These are phyloP conservation scores for Melampsora larici-populina DNA, from an alignment of 1,284 basidiomycete species.

Conservation along the genomic window DNA sequence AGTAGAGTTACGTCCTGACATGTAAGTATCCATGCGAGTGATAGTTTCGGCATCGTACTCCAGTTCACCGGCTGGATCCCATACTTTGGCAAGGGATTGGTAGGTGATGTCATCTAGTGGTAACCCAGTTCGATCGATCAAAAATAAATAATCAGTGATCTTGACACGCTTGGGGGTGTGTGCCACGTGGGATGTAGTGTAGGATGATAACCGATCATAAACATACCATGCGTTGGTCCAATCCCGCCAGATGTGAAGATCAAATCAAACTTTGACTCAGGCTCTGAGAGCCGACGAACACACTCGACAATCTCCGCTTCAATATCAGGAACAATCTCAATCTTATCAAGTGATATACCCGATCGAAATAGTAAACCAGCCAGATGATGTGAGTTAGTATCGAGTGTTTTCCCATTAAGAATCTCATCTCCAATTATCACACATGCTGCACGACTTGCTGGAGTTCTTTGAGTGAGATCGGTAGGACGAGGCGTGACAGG, in stretches of 20 bases:
- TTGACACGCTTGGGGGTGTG: neutral
- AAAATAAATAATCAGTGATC: neutral
- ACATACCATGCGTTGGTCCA: slow-evolving; percentile 55
- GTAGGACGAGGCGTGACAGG: no score
- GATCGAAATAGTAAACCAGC: slow-evolving; percentile 74
- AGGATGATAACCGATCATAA: neutral
- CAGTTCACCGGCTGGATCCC: slow-evolving; percentile 61
- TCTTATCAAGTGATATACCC: slow-evolving; percentile 71
- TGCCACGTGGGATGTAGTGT: no score
- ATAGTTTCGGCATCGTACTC: slow-evolving; percentile 76
- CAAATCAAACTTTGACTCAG: slow-evolving; percentile 66
- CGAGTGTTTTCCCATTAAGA: slow-evolving; percentile 79
- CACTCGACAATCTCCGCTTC: slow-evolving; percentile 85
- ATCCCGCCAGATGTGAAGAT: slow-evolving; percentile 83
- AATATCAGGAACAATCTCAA: slow-evolving; percentile 88
- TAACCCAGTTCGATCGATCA: neutral
- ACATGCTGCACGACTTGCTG: slow-evolving; percentile 59
- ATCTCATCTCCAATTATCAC: slow-evolving; percentile 79
- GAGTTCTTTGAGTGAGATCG: no score
- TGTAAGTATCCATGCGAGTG: slow-evolving; percentile 65
- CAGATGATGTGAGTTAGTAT: slow-evolving; percentile 67
- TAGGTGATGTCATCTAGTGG: slow-evolving; percentile 74
- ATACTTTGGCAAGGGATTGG: slow-evolving; percentile 77
- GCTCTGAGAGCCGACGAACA: slow-evolving; percentile 70
- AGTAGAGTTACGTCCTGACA: neutral